Evolutionary conservation across 768 basidiomycete species (phyloP).

Genomic region (Inosperma sp.): DNA sequence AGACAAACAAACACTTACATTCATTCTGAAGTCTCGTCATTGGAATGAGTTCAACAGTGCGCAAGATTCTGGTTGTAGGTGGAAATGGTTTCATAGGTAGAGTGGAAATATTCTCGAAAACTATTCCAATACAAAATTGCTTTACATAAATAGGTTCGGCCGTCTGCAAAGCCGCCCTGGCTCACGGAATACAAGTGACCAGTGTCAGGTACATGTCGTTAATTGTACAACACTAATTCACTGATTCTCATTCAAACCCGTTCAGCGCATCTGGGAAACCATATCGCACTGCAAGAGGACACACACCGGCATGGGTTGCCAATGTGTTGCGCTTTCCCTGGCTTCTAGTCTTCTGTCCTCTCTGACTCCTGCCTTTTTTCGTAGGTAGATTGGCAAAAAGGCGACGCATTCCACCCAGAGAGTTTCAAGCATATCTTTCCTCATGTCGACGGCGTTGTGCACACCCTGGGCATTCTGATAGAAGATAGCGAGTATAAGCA

Average conservation of each 20-base stretch:
- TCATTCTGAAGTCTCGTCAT: too few relatives aligned
- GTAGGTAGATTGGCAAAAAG: constrained; percentile 86
- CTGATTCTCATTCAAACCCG: not conserved
- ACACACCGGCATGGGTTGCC: constrained; percentile 79
- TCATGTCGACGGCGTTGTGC: constrained; percentile 73
- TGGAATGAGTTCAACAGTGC: constrained; percentile 35
- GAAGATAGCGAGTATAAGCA: constrained; percentile 80
- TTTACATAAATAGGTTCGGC: constrained; percentile 68
- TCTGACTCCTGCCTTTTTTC: constrained; percentile 7
- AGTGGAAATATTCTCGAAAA: not conserved
- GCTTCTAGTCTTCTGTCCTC: constrained; percentile 9
- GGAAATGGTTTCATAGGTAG: constrained; percentile 96
- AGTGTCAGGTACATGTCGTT: constrained; percentile 68
- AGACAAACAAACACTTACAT: too few relatives aligned
- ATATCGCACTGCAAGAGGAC: constrained; percentile 85
- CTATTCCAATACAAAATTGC: constrained; percentile 2
- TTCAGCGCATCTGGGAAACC: constrained; percentile 80
- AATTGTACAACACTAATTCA: not conserved
- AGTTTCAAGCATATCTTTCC: constrained; percentile 68
- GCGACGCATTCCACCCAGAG: constrained; percentile 73
- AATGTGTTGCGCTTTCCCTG: constrained; percentile 44
- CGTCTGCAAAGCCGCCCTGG: constrained; percentile 83
- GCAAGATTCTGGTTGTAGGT: constrained; percentile 88
- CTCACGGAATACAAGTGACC: constrained; percentile 79
- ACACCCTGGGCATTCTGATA: constrained; percentile 88